Base-by-base conservation (phyloP, 1,284 basidiomycete species). In the Ceratobasidium sp. region DNA sequence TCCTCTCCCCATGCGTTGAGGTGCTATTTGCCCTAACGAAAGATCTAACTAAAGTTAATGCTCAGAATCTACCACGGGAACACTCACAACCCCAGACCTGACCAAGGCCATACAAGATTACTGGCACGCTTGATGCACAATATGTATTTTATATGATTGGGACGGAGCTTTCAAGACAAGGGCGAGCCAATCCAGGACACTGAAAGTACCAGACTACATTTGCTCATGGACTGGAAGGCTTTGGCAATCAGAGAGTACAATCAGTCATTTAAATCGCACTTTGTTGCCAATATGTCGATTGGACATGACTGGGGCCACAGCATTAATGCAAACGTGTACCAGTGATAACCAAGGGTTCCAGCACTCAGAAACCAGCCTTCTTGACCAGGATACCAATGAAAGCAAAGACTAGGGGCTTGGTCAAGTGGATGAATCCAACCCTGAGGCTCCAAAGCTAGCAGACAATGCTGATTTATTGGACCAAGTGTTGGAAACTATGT, bases 1-100 rank as follows among this genome's bases (percentile, higher is more conserved):
- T 31, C 17, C 50, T 65, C n/a, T 47, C 62, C 19, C 63, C 63
- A 7, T 65, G 63, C 44, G 44, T 65, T 6, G 63, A 47, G n/a
- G 63, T 29, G 19, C 24, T 65, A 6, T 29, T 45, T 19, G 19
- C 63, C 2, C 45, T 65, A 14, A 36, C 47, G 22, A 65, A 51
- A 31, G 63, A 65, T 47, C 33, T 65, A 3, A 51, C 33, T 65
- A 3, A 51, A n/a, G 47, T 17, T 15, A 7, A 65, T 65, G 63
- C 22, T 65, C 11, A 47, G 63, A 6, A 48, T 14, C 11, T 36
- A 36, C 5, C 29, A 24, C 11, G 24, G 41, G 11, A 19, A 24
- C 11, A 9, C 60, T 48, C 31, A 44, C 60, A 7, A 29, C 60
- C 1, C 60, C 60, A 3, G 60, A 63, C 44, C 41, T 44, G 6